Evolutionary conservation across 305 asterid genomes (phyloP).

Genomic region (Striga hermonthica): DNA sequence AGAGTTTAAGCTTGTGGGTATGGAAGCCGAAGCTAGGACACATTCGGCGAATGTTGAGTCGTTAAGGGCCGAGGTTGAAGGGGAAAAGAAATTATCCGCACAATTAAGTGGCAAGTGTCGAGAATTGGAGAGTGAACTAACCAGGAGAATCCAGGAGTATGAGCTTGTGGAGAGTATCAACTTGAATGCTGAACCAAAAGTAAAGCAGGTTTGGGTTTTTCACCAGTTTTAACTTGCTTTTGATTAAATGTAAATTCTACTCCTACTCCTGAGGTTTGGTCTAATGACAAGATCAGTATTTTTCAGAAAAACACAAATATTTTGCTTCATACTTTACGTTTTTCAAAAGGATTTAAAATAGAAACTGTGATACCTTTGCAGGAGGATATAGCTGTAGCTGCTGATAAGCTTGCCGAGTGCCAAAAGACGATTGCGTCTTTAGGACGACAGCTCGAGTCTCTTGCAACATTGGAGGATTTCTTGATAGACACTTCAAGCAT

Average conservation of each 20-base stretch:
- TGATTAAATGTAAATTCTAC: neutral
- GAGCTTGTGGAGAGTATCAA: constrained; percentile 42
- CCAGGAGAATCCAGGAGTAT: constrained; percentile 39
- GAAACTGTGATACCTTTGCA: constrained; percentile 33
- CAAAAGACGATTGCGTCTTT: constrained; percentile 88
- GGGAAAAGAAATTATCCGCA: constrained; percentile 44
- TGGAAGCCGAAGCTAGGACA: constrained; percentile 63
- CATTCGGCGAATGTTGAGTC: constrained; percentile 46
- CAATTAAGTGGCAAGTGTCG: constrained; percentile 45
- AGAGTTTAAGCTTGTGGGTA: constrained; percentile 46
- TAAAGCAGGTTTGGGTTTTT: constrained; percentile 56
- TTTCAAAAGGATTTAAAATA: no score
- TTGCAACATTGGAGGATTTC: constrained; percentile 86
- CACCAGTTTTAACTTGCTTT: neutral
- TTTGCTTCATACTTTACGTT: no score
- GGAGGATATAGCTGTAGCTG: constrained; percentile 82
- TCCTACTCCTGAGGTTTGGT: no score
- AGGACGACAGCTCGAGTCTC: constrained; percentile 74
- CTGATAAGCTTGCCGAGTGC: constrained; percentile 83
- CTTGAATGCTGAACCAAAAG: constrained; percentile 47
- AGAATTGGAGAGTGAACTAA: constrained; percentile 52
- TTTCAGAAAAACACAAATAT: no score
- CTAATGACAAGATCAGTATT: no score
- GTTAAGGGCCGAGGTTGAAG: constrained; percentile 44
- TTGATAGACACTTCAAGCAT: constrained; percentile 67